A percentile compares a stretch with the other conserved stretches of the same genome.
Conservation (phyloP, 352 stramenopile genomes). For the Phytophthora uliginosa region DNA sequence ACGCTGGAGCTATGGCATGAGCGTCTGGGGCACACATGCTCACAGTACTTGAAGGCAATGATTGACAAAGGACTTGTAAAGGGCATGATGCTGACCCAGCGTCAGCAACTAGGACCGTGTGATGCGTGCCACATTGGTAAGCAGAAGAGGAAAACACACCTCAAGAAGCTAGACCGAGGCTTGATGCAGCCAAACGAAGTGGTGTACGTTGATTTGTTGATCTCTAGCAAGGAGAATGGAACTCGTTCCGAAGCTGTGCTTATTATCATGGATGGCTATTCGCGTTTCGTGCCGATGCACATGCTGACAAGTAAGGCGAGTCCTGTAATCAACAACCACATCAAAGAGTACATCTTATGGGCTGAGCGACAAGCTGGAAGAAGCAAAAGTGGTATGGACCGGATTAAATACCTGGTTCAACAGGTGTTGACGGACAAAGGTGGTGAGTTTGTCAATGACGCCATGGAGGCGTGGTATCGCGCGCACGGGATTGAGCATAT, state of each 20-base stretch:
- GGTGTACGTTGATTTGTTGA: neutral
- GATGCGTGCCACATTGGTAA: neutral
- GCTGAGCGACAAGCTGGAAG: neutral
- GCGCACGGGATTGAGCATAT: neutral
- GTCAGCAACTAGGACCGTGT: neutral
- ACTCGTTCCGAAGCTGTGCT: neutral
- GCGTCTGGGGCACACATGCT: neutral
- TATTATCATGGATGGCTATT: neutral
- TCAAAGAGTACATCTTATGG: neutral
- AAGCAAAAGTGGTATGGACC: neutral
- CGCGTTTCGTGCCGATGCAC: neutral
- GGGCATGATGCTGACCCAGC: slow-evolving; percentile 1
- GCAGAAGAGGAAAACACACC: neutral
- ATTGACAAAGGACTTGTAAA: slow-evolving; percentile 4
- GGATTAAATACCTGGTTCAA: neutral
- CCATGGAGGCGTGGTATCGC: neutral
- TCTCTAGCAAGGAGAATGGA: neutral
- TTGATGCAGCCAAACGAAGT: neutral
- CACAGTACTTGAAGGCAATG: neutral
- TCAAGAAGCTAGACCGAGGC: neutral
- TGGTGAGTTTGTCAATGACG: neutral
- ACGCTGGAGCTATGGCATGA: no score
- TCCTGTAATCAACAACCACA: neutral
- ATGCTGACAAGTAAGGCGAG: neutral
- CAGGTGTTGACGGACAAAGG: neutral